These are phyloP conservation scores for Petrea volubilis DNA, from an alignment of 257 asterid genomes.

Conservation along the genomic window DNA sequence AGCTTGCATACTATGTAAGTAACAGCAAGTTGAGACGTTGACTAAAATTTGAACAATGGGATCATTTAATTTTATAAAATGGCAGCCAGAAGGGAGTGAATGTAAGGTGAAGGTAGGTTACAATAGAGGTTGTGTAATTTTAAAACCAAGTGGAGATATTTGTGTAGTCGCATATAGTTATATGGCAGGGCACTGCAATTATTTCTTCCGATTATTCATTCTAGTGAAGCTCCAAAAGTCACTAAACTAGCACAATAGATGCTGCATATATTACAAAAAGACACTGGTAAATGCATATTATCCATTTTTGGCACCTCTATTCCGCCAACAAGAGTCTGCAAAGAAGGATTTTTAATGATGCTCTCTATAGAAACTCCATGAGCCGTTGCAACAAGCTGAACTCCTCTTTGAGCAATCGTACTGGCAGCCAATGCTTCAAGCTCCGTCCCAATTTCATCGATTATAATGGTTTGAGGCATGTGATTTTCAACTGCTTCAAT, in stretches of 20 bases:
- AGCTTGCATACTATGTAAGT: too few relatives aligned
- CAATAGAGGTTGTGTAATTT: too few relatives aligned
- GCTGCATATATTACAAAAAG: not conserved
- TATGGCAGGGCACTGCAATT: too few relatives aligned
- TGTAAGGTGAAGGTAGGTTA: too few relatives aligned
- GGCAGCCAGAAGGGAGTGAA: too few relatives aligned
- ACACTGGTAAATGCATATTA: not conserved
- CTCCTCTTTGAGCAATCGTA: slow-evolving; percentile 99
- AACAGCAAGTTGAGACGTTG: too few relatives aligned
- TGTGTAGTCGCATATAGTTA: too few relatives aligned
- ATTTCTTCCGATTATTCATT: too few relatives aligned
- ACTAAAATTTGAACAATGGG: too few relatives aligned
- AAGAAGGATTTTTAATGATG: slow-evolving; percentile 82
- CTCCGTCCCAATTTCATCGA: slow-evolving; percentile 97
- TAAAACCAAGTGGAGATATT: too few relatives aligned
- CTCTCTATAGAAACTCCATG: slow-evolving; percentile 94
- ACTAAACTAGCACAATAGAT: not conserved
- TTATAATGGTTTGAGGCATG: slow-evolving; percentile 95
- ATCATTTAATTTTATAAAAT: too few relatives aligned
- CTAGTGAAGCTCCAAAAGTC: too few relatives aligned
- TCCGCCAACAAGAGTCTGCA: slow-evolving; percentile 97
- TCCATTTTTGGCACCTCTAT: slow-evolving; percentile 87
- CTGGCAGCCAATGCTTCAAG: slow-evolving; percentile 97
- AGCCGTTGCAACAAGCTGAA: slow-evolving; percentile 98
- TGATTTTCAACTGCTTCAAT: slow-evolving; percentile 99